Evolutionary conservation across 805 yeast species (phyloP), one percentile per base, ranked within the genome.

Genomic region (Myxozyma vanderwaltii): DNA sequence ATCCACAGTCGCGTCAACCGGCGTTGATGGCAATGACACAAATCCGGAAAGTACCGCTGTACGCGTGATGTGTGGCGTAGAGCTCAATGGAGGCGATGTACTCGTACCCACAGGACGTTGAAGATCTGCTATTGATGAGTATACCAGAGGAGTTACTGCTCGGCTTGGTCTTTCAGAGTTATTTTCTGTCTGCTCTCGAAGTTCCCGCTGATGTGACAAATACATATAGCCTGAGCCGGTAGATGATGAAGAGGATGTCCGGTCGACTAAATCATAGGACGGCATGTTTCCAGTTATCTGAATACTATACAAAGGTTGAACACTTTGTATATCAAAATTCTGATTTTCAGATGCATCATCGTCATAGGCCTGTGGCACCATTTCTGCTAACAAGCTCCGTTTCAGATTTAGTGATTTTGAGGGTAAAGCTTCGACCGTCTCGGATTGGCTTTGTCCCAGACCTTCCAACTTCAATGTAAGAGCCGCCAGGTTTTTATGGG

Each of bases 101-200:
- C 27, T 35, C 8, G 50, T n/a, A 7, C 39, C 19, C 2, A n/a
- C 50, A 2, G 38, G 38, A n/a, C 31, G 50, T 8, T 46, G 38
- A 29, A 46, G 50, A 31, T 46, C 50, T n/a, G 50, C 50, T 26
- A 46, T 17, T 1, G 50, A 46, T 2, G 39, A 31, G 19, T n/a
- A 46, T 46, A n/a, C 3, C 8, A 46, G 23, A n/a, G 38, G 17
- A 15, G 3, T 8, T 6, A 26, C 7, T 4, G 3, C 2, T 2
- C 31, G 4, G 6, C 17, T 23, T 5, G 17, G 17, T 29, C n/a
- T 3, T 46, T 46, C 50, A 5, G 50, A 46, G 19, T 46, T 39
- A 31, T 29, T 29, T 13, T 46, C 39, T 17, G 17, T 15, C 19
- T 46, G 50, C 50, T 46, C 50, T n/a, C 31, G 21, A 3, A 29